phyloP scores from a whole-genome alignment of 805 yeast species.

The Candida loeiensis region DNA sequence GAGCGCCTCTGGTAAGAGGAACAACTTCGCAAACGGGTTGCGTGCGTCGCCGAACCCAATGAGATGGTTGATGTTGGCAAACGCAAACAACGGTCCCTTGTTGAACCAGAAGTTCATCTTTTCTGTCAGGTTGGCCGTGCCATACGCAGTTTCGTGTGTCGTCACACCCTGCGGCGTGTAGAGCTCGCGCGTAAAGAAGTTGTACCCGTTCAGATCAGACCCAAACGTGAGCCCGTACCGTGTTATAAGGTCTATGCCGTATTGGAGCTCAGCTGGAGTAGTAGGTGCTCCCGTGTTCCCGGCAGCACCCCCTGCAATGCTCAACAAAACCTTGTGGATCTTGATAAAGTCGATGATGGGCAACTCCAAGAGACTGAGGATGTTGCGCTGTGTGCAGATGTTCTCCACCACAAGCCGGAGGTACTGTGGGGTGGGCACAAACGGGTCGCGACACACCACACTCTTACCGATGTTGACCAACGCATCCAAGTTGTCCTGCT shows the following conservation, averaged over 20 bases:
- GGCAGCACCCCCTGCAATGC: conserved; percentile 39
- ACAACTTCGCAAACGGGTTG: conserved; percentile 73
- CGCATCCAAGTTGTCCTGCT: conserved; percentile 72
- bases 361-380: conserved; percentile 55
- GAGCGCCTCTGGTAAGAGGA: conserved; percentile 67
- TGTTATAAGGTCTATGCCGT: conserved; percentile 58
- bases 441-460: conserved; percentile 76
- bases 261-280: conserved; percentile 44
- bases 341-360: conserved; percentile 60
- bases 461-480: conserved; percentile 76
- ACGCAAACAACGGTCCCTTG: conserved; percentile 71
- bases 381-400: conserved; percentile 62
- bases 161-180: conserved; percentile 22
- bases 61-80: conserved; percentile 69
- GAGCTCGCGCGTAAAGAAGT: conserved; percentile 50
- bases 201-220: conserved; percentile 57
- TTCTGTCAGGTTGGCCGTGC: conserved; percentile 33
- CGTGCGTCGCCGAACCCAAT: conserved; percentile 74
- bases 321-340: conserved; percentile 63
- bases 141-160: conserved; percentile 20
- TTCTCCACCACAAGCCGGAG: conserved; percentile 75
- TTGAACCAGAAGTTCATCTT: conserved; percentile 70
- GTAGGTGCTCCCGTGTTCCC: not conserved
- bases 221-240: conserved; percentile 67
- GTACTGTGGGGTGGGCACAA: conserved; percentile 79